These are phyloP conservation scores for Spergularia azorica DNA, from an alignment of 179 eudicot species.

Conservation along the genomic window DNA sequence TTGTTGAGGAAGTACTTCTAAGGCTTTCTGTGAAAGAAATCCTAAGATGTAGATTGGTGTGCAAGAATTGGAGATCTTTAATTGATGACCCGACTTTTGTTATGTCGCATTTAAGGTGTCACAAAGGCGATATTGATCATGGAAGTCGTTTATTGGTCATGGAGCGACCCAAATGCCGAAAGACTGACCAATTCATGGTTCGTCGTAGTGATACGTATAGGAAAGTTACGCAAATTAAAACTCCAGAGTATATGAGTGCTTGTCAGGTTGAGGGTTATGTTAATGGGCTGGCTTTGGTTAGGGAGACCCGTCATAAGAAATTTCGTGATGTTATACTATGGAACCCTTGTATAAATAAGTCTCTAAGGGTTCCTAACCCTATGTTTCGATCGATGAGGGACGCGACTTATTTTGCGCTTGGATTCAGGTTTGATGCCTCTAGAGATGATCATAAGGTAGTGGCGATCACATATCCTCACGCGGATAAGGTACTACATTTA, in stretches of 20 bases:
- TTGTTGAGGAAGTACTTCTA: conserved; percentile 12
- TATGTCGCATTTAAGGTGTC: conserved; percentile 9
- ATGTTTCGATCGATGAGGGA: background rate
- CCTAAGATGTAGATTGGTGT: conserved; percentile 17
- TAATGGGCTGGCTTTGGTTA: conserved; percentile 20
- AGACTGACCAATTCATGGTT: background rate
- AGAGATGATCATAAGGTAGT: conserved; percentile 22
- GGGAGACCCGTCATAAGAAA: background rate
- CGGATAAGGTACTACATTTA: background rate
- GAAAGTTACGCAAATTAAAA: too few relatives aligned
- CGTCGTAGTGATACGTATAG: conserved; percentile 23
- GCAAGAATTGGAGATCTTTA: conserved; percentile 11
- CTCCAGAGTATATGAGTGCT: background rate
- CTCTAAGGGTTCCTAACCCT: background rate
- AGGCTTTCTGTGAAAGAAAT: conserved; percentile 22
- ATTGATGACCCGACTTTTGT: conserved; percentile 17
- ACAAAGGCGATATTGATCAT: conserved; percentile 14
- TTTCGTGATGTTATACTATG: conserved; percentile 15
- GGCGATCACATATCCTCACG: conserved; percentile 16
- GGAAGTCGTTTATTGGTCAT: conserved; percentile 13
- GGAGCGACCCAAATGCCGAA: background rate
- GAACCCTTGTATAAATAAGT: conserved; percentile 27
- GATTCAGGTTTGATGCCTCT: conserved; percentile 25
- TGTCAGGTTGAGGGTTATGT: conserved; percentile 4
- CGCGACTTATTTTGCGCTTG: conserved; percentile 21